Conservation (phyloP, 495 filamentous ascomycete species). For the Neurospora sp. region DNA sequence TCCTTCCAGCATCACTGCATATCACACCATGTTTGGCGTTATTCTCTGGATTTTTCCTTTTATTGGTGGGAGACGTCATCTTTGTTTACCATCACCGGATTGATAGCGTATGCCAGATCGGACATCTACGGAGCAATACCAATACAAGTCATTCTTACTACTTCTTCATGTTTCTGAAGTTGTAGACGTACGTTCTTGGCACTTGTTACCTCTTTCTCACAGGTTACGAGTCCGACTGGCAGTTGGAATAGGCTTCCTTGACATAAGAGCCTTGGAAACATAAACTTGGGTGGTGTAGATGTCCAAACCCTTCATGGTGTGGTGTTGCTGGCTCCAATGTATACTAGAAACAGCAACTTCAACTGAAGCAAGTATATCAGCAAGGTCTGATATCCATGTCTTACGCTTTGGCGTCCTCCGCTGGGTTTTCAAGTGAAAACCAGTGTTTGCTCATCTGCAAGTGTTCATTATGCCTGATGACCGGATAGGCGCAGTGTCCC, state of each 20-base stretch:
- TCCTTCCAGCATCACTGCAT: neutral
- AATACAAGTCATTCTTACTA: neutral
- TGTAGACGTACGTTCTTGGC: neutral
- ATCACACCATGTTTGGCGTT: neutral
- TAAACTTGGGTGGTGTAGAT: neutral
- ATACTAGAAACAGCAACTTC: neutral
- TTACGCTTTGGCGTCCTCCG: neutral
- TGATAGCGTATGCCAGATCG: neutral
- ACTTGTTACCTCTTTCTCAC: neutral
- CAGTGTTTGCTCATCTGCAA: neutral
- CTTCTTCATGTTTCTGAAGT: neutral
- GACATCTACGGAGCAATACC: neutral
- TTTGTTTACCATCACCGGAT: neutral
- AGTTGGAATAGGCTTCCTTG: neutral
- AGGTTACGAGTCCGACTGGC: neutral
- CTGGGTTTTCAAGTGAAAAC: neutral
- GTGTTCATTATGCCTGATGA: neutral
- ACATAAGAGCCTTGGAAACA: neutral
- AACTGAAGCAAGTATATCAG: neutral
- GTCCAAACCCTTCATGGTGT: neutral
- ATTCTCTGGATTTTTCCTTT: neutral
- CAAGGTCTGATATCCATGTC: neutral
- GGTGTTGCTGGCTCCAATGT: neutral
- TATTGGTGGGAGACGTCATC: neutral
- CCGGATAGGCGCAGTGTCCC: neutral